Evolutionary conservation across 2,329 filamentous ascomycete species (phyloP).

Genomic region (Penicillium frequentans): DNA sequence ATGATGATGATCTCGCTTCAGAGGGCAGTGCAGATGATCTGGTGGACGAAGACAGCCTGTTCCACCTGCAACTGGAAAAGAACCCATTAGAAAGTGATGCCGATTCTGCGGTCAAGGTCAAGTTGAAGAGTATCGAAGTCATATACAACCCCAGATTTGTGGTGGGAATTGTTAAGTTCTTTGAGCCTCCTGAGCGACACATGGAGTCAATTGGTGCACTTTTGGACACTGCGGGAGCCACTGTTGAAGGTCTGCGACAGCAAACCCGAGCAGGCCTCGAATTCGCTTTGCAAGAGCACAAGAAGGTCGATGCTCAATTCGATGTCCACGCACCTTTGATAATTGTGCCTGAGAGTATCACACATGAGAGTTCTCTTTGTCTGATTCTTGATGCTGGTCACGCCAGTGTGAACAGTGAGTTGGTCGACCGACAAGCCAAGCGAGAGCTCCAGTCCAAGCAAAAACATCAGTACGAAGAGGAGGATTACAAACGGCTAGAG

Average conservation of each 20-base stretch:
- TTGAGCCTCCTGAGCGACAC: constrained; percentile 91
- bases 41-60: constrained; percentile 72
- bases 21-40: constrained; percentile 42
- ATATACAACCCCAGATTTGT: constrained; percentile 97
- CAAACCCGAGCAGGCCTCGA: constrained; percentile 95
- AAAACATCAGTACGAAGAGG: constrained; percentile 78
- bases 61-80: constrained; percentile 88
- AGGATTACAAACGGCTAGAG: constrained; percentile 85
- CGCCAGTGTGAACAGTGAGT: constrained; percentile 87
- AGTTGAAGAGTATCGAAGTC: constrained; percentile 92
- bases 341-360: constrained; percentile 93
- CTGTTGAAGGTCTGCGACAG: constrained; percentile 89
- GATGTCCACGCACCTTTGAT: constrained; percentile 95
- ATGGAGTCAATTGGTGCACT: constrained; percentile 98
- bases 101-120: constrained; percentile 85
- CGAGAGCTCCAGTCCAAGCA: constrained; percentile 90
- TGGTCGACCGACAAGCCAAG: constrained; percentile 89
- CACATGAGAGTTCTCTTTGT: constrained; percentile 75
- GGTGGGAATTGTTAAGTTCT: constrained; percentile 89
- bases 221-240: constrained; percentile 93
- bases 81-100: constrained; percentile 92
- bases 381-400: constrained; percentile 96
- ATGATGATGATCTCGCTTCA: constrained; percentile 40
- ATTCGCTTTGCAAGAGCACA: constrained; percentile 95
- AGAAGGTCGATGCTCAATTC: constrained; percentile 93